These are phyloP conservation scores for Marasmius sp. DNA, from an alignment of 1,284 basidiomycete genomes.

Conservation along the genomic window DNA sequence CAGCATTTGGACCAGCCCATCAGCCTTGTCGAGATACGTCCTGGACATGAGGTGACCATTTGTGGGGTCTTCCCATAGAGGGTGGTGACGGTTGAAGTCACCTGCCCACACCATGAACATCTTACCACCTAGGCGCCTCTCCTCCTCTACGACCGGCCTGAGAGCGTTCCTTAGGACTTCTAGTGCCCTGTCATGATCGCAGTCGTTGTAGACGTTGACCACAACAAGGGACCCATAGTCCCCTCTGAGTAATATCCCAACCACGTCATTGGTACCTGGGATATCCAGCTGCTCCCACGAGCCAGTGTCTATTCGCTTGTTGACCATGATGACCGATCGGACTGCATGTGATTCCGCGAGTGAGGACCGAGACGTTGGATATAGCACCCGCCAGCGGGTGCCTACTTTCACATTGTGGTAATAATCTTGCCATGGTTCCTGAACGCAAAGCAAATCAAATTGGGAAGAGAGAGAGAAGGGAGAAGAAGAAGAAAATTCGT, in stretches of 20 bases:
- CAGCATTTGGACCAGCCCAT: slow-evolving; percentile 19
- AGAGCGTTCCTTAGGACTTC: neutral
- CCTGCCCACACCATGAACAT: slow-evolving; percentile 32
- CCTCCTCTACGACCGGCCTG: neutral
- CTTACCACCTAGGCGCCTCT: neutral
- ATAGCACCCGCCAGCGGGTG: slow-evolving; percentile 12
- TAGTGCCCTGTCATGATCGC: slow-evolving; percentile 10
- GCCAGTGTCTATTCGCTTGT: slow-evolving; percentile 20
- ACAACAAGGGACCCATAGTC: slow-evolving; percentile 13
- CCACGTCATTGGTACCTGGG: slow-evolving; percentile 20
- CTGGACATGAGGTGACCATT: slow-evolving; percentile 38
- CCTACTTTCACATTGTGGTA: slow-evolving; percentile 16
- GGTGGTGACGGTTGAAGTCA: slow-evolving; percentile 53
- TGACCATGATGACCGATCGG: slow-evolving; percentile 25
- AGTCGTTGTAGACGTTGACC: slow-evolving; percentile 29
- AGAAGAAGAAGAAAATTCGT: slow-evolving; percentile 1
- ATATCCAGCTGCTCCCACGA: slow-evolving; percentile 20
- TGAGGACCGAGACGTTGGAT: slow-evolving; percentile 13
- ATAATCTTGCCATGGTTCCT: slow-evolving; percentile 27
- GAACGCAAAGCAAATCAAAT: slow-evolving; percentile 26
- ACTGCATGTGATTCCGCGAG: neutral
- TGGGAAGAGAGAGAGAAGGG: slow-evolving; percentile 2
- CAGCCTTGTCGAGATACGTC: slow-evolving; percentile 15
- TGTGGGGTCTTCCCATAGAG: slow-evolving; percentile 38
- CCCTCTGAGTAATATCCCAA: slow-evolving; percentile 19